Evolutionary conservation across 306 rosid species (phyloP).

Genomic region (Vigna unguiculata): DNA sequence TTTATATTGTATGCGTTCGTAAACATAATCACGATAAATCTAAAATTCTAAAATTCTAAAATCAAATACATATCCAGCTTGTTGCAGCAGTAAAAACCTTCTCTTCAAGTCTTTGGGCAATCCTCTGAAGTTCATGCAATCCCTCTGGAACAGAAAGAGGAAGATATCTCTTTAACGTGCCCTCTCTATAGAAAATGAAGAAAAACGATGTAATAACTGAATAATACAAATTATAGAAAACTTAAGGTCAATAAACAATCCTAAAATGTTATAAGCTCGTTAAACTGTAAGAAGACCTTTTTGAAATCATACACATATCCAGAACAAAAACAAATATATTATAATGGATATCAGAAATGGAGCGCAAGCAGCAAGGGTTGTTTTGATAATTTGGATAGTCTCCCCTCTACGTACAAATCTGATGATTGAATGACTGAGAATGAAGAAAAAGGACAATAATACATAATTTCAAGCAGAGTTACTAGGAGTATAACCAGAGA

Average conservation of each 20-base stretch:
- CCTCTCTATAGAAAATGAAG: conserved; percentile 63
- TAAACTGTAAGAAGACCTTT: background rate
- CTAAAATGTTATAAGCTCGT: conserved; percentile 13
- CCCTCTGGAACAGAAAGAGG: conserved; percentile 79
- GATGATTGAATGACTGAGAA: no score
- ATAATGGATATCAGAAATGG: no score
- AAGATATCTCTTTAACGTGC: conserved; percentile 77
- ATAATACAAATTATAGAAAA: background rate
- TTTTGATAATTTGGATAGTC: no score
- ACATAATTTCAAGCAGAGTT: no score
- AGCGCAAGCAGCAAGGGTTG: no score
- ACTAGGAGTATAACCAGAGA: no score
- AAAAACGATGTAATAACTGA: conserved; percentile 30
- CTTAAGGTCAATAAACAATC: conserved; percentile 14
- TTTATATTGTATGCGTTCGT: background rate
- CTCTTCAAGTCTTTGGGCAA: conserved; percentile 88
- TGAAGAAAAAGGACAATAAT: no score
- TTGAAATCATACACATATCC: background rate
- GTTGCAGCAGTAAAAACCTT: conserved; percentile 74
- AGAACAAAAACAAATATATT: no score
- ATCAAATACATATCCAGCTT: conserved; percentile 61
- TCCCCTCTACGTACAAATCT: no score
- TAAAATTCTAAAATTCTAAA: background rate
- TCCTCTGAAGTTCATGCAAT: conserved; percentile 72
- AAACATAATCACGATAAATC: conserved; percentile 7